Percentiles rank a stretch among this genome's conserved stretches.
phyloP scores from a whole-genome alignment of 139 green algal genomes.

The Chlorella sp. region DNA sequence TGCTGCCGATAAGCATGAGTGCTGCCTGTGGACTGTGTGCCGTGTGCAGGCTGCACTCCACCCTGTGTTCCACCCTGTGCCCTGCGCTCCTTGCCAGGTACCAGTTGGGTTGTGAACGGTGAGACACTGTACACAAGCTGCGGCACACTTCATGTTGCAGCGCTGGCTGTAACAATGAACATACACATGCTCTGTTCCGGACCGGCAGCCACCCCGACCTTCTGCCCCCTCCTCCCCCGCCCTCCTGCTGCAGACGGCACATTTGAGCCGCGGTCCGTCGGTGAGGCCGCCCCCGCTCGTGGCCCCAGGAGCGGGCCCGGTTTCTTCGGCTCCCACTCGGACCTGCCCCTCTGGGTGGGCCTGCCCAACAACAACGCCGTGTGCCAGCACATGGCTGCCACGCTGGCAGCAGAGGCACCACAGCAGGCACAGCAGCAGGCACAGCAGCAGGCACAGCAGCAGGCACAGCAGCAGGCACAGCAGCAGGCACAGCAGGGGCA shows the following conservation, averaged over 20 bases:
- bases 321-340: neutral
- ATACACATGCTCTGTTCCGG: neutral
- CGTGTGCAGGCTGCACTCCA: too few relatives aligned
- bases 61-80: too few relatives aligned
- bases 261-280: neutral
- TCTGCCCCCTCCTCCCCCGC: too few relatives aligned
- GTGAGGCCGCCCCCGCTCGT: neutral
- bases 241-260: neutral
- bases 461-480: neutral
- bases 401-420: neutral
- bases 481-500: neutral
- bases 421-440: neutral
- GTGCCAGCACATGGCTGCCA: neutral
- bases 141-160: too few relatives aligned
- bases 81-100: too few relatives aligned
- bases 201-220: neutral
- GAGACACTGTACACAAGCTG: too few relatives aligned
- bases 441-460: neutral
- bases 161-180: too few relatives aligned
- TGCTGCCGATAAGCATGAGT: too few relatives aligned
- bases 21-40: too few relatives aligned
- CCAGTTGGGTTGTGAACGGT: too few relatives aligned
- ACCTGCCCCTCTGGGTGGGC: slow-evolving; percentile 8
- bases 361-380: slow-evolving; percentile 12
- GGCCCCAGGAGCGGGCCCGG: neutral